phyloP scores from a whole-genome alignment of 1,284 basidiomycete species.

The Porogramme epimiltina region DNA sequence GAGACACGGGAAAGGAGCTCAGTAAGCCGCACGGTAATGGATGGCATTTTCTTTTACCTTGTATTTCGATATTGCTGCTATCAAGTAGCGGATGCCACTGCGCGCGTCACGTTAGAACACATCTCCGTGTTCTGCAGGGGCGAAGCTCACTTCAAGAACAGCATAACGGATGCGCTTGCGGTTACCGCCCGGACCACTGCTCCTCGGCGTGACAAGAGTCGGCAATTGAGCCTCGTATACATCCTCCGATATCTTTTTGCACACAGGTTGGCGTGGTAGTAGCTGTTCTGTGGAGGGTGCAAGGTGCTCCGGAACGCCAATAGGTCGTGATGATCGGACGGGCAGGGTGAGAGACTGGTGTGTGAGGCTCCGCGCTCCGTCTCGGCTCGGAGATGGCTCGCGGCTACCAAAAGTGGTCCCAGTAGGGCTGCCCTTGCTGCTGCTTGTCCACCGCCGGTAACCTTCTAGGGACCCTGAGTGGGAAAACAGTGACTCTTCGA shows the following conservation, averaged over 20 bases:
- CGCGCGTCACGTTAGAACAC: too few species aligned
- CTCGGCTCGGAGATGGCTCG: constrained; percentile 23
- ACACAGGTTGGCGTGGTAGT: constrained; percentile 41
- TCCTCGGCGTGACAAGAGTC: constrained; percentile 75
- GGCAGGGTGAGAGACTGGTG: constrained; percentile 53
- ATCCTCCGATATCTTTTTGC: constrained; percentile 54
- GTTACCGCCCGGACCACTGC: constrained; percentile 59
- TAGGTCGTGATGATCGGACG: constrained; percentile 74
- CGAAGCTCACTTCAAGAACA: constrained; percentile 66
- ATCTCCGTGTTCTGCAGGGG: too few species aligned
- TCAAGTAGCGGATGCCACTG: constrained; percentile 88
- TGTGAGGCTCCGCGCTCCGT: constrained; percentile 18
- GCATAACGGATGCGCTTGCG: constrained; percentile 79
- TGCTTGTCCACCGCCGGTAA: constrained; percentile 67
- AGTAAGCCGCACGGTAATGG: not conserved
- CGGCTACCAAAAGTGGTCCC: constrained; percentile 28
- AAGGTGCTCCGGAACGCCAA: constrained; percentile 48
- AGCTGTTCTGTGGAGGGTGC: constrained; percentile 30
- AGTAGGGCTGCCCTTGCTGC: constrained; percentile 19
- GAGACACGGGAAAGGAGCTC: constrained; percentile 19
- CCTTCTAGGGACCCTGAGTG: constrained; percentile 71
- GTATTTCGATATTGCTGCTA: constrained; percentile 84
- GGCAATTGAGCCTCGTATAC: constrained; percentile 73
- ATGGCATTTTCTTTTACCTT: constrained; percentile 45
- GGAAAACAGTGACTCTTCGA: constrained; percentile 79